Conservation (phyloP, 192 early-diverging fungal genomes). For the Gonapodya prolifera region DNA sequence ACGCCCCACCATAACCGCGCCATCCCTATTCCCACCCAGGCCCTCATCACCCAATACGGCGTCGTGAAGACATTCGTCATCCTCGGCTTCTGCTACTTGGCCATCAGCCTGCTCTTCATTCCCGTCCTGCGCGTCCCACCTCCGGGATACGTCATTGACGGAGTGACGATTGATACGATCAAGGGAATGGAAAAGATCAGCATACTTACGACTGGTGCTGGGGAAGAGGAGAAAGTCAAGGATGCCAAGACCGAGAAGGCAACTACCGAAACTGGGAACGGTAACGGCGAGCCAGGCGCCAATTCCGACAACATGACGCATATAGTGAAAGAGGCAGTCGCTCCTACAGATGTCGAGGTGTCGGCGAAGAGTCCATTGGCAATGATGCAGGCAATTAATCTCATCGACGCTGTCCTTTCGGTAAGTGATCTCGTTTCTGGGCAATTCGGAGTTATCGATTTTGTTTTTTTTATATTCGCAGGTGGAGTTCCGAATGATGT, state of each 20-base stretch:
- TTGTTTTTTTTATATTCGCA: too few relatives aligned
- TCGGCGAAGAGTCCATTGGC: conserved; percentile 12
- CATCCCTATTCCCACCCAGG: not conserved
- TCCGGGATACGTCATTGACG: conserved; percentile 51
- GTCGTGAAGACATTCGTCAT: conserved; percentile 1
- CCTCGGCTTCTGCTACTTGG: not conserved
- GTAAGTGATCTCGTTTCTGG: not conserved
- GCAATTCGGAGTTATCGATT: too few relatives aligned
- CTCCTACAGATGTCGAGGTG: not conserved
- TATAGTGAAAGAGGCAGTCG: not conserved
- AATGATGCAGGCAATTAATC: conserved; percentile 24
- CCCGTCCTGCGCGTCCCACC: conserved; percentile 48
- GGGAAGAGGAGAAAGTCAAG: not conserved
- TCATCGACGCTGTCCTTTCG: conserved; percentile 34
- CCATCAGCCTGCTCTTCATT: conserved; percentile 15
- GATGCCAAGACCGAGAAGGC: not conserved
- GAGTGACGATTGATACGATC: conserved; percentile 32
- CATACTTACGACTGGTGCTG: conserved; percentile 4
- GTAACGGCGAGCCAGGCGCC: not conserved
- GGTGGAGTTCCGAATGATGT: conserved; percentile 48
- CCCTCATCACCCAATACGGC: not conserved
- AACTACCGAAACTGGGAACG: conserved; percentile 10
- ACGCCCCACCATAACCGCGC: not conserved
- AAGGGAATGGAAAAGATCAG: conserved; percentile 11
- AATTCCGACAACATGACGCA: not conserved